Evolutionary conservation across 208 protist genomes (phyloP), one percentile per base, ranked within the genome.

Genomic region (Borovskyia barvae): DNA sequence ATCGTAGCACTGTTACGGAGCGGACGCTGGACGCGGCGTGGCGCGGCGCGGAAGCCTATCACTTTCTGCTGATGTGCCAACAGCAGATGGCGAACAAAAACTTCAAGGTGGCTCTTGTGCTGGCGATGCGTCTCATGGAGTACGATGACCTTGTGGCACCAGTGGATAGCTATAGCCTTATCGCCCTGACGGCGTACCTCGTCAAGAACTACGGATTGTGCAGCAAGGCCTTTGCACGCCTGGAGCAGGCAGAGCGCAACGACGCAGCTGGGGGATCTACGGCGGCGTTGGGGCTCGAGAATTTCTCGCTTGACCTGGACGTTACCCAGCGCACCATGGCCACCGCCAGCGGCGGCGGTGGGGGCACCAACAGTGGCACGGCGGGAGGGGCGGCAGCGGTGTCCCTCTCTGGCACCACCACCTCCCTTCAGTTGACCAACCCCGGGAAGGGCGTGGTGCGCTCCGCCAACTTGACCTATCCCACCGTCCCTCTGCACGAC

Each of bases 11-110:
- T 25, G 84, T 76, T 46, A 65, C 76, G 28, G 85, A 94, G 68
- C 79, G 86, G 47, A 77, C 78, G 24, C 72, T 96, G 12, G 91
- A 96, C 59, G 85, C 85, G 15, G 82, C 92, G 11, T 98, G 96
- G 94, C 80, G 86, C 41, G 92, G 92, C 12, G 96, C 97, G 4
- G 94, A 99, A 78, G 97, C 97, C 14, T 98, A 92, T 72, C 97
- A 99, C 73, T 99, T 95, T 59, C 93, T 96, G 36, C 69, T 98
- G 9, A 75, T 98, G 33, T 92, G 87, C 32, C 80, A 95, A 46
- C 90, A 96, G 52, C 85, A 97, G 48, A 87, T 94, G 14, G 33
- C 89, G 26, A 60, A 86, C 25, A 73, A 75, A 26, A 93, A 90
- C 65, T 58, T 86, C 24, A 77, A 86, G 24, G 71, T 75, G 17